Conservation (phyloP, 257 asterid species). For the Lavandula angustifolia region DNA sequence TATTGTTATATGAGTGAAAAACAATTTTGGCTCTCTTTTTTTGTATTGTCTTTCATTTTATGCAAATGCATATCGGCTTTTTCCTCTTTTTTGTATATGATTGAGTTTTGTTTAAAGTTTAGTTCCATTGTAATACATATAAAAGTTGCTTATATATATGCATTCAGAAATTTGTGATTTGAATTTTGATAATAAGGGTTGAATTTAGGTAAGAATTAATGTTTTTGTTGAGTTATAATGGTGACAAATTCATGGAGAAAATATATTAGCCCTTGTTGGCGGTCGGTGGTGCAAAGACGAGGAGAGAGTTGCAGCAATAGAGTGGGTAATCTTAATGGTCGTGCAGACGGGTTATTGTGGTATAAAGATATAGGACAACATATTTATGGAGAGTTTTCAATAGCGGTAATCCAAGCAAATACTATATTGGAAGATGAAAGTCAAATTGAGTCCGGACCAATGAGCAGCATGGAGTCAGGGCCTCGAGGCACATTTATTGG, state of each 20-base stretch:
- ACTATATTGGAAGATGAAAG: slow-evolving; percentile 69
- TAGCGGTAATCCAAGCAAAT: slow-evolving; percentile 88
- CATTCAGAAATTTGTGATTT: too few species aligned
- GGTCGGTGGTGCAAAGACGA: slow-evolving; percentile 45
- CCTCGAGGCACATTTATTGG: slow-evolving; percentile 88
- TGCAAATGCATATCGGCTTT: too few species aligned
- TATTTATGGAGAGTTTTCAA: slow-evolving; percentile 74
- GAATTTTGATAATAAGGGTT: too few species aligned
- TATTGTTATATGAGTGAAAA: too few species aligned
- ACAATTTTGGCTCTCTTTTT: too few species aligned
- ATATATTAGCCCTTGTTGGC: slow-evolving; percentile 71
- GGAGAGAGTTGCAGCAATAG: slow-evolving; percentile 46
- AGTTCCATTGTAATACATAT: too few species aligned
- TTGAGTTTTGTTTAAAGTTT: too few species aligned
- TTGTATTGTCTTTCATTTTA: too few species aligned
- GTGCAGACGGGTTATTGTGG: slow-evolving; percentile 76
- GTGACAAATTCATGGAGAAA: slow-evolving; percentile 63
- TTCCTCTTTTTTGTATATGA: too few species aligned
- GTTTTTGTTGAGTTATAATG: slow-evolving; percentile 37
- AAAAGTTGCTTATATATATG: too few species aligned
- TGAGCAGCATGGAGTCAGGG: slow-evolving; percentile 60
- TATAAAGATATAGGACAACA: slow-evolving; percentile 70
- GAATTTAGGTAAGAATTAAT: too few species aligned
- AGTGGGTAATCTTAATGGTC: slow-evolving; percentile 49
- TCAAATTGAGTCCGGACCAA: slow-evolving; percentile 81